A percentile compares a stretch with the other conserved stretches of the same genome.
phyloP scores from a whole-genome alignment of 1,284 basidiomycete genomes.

The Bjerkandera adusta region DNA sequence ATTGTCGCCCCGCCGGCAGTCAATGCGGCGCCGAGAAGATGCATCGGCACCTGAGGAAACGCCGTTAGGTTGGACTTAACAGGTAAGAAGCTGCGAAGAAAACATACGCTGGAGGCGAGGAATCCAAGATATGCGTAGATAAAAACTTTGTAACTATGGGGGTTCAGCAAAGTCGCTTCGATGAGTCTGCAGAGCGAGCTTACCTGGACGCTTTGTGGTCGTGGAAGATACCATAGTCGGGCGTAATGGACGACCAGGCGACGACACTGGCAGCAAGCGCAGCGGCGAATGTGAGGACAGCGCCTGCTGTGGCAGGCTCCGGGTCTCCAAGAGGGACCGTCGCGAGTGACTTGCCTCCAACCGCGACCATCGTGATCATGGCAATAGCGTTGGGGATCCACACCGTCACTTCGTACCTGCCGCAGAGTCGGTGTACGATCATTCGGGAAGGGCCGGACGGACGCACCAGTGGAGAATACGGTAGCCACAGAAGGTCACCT shows the following conservation, averaged over 20 bases:
- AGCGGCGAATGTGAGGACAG: constrained; percentile 33
- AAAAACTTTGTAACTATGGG: constrained; percentile 46
- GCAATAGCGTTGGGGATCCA: constrained; percentile 70
- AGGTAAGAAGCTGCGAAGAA: constrained; percentile 6
- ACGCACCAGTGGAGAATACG: constrained; percentile 54
- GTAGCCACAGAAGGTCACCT: constrained; percentile 58
- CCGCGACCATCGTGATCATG: constrained; percentile 63
- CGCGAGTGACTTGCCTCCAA: constrained; percentile 49
- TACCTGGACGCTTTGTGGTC: constrained; percentile 48
- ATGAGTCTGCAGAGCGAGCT: not conserved
- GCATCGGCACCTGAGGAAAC: constrained; percentile 48
- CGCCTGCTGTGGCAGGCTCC: constrained; percentile 26
- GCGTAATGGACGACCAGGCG: constrained; percentile 52
- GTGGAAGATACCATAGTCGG: constrained; percentile 61
- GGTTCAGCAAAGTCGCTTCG: too few relatives aligned
- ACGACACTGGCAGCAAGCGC: constrained; percentile 44
- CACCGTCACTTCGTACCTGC: constrained; percentile 52
- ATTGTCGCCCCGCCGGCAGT: constrained; percentile 56
- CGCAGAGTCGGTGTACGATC: not conserved
- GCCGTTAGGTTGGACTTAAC: not conserved
- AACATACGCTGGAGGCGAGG: constrained; percentile 52
- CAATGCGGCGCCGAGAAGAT: constrained; percentile 65
- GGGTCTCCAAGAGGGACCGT: constrained; percentile 26
- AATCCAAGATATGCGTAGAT: constrained; percentile 52
- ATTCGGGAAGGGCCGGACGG: not conserved